Base-by-base conservation (phyloP, 2,329 filamentous ascomycete genomes). In the Claviceps capensis region DNA sequence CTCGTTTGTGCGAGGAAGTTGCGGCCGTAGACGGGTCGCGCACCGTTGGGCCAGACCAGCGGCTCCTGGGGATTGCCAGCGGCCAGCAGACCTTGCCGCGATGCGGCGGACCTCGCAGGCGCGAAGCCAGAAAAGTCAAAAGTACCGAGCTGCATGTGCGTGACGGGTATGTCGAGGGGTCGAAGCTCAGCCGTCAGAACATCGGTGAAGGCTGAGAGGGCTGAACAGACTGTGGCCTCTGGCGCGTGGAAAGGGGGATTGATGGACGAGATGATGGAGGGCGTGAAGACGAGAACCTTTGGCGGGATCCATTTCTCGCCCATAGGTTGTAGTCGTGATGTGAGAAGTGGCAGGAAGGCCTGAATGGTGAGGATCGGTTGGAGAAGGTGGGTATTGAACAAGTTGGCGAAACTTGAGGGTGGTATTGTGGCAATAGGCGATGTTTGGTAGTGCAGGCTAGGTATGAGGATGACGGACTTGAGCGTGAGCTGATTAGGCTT, bases 341-440 rank as follows among this genome's bases (percentile, higher is more conserved):
- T 85, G 50, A 90, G 75, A 34, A 90, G 79, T 0, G 86, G 86
- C n/a, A 97, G 75, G 70, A 97, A 93, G 50, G 87, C 79, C 69
- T 96, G 90, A 41, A 90, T 83, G 5, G 86, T 89, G 50, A 95
- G 78, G 58, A 97, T 88, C 1, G 91, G 91, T 53, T 89, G 86
- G 51, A 97, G 77, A 13, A 98, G 78, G 62, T 95, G 90, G 16
- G 88, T 91, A 67, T 96, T 95, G 66, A 97, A 82, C 37, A 89
- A 84, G 63, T 96, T 88, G 57, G 88, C 87, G 72, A 95, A 93
- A 60, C 81, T 83, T 34, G 87, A 86, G 0, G 88, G 83, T 6
- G 87, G 82, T 54, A 96, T 84, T 4, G 88, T 90, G 55, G 89
- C 88, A 55, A 97, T 85, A 19, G 88, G 86, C 4, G 86, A 88